Conservation (phyloP, 345 rosid genomes). For the Eucalyptus brandiana region DNA sequence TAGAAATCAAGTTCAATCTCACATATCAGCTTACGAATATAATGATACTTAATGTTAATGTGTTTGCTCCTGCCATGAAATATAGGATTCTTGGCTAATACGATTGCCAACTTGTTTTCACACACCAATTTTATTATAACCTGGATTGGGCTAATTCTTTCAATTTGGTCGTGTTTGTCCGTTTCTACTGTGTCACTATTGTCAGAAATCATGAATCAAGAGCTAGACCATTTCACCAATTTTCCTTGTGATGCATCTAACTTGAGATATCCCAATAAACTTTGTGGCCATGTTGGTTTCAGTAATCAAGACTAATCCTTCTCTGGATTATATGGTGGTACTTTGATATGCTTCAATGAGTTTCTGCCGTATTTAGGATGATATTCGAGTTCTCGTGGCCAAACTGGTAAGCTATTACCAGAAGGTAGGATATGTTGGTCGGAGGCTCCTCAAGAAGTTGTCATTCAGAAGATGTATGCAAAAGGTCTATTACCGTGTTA, state of each 20-base stretch:
- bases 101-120: too few species aligned
- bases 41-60: too few species aligned
- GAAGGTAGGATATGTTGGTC: constrained; percentile 94
- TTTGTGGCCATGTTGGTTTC: neutral
- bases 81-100: too few species aligned
- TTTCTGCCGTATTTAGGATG: constrained; percentile 32
- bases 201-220: too few species aligned
- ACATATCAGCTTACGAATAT: too few species aligned
- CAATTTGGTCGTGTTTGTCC: too few species aligned
- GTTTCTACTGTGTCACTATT: too few species aligned
- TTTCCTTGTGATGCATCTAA: neutral
- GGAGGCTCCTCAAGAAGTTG: constrained; percentile 74
- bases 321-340: neutral
- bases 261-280: neutral
- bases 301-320: neutral
- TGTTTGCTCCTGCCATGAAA: too few species aligned
- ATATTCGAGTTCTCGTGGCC: constrained; percentile 92
- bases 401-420: constrained; percentile 89
- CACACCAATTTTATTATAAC: too few species aligned
- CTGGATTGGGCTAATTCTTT: too few species aligned
- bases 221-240: too few species aligned
- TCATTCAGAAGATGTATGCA: constrained; percentile 78
- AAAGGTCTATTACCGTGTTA: constrained; percentile 52
- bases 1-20: too few species aligned
- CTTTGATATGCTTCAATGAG: neutral